Conservation (phyloP, 2,329 filamentous ascomycete genomes). For the Thermoascus crustaceus region DNA sequence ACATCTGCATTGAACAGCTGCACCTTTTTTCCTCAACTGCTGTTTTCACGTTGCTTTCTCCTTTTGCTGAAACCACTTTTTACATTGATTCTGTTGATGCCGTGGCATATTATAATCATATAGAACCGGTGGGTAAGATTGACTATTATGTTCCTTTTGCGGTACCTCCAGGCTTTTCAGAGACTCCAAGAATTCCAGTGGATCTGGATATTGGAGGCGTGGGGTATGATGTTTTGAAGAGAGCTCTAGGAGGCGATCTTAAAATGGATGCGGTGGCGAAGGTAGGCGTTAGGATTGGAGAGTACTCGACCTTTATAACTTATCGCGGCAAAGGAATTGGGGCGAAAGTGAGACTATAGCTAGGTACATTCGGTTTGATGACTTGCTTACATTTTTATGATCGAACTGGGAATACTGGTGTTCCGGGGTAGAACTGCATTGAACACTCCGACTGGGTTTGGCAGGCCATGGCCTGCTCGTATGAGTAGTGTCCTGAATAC, state of each 20-base stretch:
- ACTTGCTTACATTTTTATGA: constrained; percentile 5
- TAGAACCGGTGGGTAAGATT: constrained; percentile 69
- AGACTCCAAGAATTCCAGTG: constrained; percentile 72
- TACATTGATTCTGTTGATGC: constrained; percentile 75
- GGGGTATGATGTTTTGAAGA: constrained; percentile 72
- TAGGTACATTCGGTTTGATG: constrained; percentile 6
- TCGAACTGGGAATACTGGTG: constrained; percentile 4
- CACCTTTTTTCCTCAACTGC: constrained; percentile 82
- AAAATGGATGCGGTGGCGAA: constrained; percentile 70
- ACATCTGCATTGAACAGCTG: constrained; percentile 36
- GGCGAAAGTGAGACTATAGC: constrained; percentile 46
- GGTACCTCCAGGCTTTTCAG: constrained; percentile 64
- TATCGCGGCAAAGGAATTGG: constrained; percentile 64
- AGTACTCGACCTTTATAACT: constrained; percentile 65
- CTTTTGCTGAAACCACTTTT: constrained; percentile 62
- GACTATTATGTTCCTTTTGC: constrained; percentile 65
- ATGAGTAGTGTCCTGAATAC: too few relatives aligned
- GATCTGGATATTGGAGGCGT: constrained; percentile 68
- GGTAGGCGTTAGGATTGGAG: constrained; percentile 65
- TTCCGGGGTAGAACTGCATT: constrained; percentile 5
- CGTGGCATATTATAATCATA: constrained; percentile 75
- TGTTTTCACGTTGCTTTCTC: constrained; percentile 73
- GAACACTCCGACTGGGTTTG: too few relatives aligned
- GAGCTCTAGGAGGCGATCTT: constrained; percentile 70
- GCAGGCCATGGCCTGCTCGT: too few relatives aligned